These are phyloP conservation scores for Nicotiana rustica DNA, from an alignment of 305 asterid genomes.

Conservation along the genomic window DNA sequence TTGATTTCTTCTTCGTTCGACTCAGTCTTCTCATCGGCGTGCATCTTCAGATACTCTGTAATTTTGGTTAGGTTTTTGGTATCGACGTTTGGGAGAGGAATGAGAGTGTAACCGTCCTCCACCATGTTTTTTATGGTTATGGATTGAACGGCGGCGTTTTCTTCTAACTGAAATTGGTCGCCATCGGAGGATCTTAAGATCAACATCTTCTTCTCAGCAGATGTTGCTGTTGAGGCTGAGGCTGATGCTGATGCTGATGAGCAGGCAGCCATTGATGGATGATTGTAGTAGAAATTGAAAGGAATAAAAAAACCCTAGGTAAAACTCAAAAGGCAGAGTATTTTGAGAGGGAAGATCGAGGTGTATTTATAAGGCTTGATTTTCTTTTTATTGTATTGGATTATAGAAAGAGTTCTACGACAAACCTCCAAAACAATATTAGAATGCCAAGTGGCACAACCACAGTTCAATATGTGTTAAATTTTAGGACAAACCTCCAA, in stretches of 20 bases:
- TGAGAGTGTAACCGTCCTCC: conserved; percentile 25
- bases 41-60: conserved; percentile 11
- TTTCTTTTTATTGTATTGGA: not conserved
- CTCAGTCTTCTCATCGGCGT: not conserved
- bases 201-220: not conserved
- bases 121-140: conserved; percentile 25
- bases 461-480: too few relatives aligned
- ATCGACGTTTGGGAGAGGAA: not conserved
- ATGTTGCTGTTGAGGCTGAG: not conserved
- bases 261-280: not conserved
- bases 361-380: not conserved
- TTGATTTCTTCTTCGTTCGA: not conserved
- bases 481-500: too few relatives aligned
- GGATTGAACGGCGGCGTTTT: conserved; percentile 20
- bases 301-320: too few relatives aligned
- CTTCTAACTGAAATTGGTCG: conserved; percentile 25
- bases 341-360: not conserved
- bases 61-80: not conserved
- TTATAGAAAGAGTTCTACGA: too few relatives aligned
- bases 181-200: conserved; percentile 16
- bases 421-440: too few relatives aligned
- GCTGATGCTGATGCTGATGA: not conserved
- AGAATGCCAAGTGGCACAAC: too few relatives aligned
- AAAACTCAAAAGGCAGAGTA: not conserved
- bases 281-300: not conserved